Evolutionary conservation across 2,329 filamentous ascomycete species (phyloP).

Genomic region (Neopestalotiopsis clavispora): DNA sequence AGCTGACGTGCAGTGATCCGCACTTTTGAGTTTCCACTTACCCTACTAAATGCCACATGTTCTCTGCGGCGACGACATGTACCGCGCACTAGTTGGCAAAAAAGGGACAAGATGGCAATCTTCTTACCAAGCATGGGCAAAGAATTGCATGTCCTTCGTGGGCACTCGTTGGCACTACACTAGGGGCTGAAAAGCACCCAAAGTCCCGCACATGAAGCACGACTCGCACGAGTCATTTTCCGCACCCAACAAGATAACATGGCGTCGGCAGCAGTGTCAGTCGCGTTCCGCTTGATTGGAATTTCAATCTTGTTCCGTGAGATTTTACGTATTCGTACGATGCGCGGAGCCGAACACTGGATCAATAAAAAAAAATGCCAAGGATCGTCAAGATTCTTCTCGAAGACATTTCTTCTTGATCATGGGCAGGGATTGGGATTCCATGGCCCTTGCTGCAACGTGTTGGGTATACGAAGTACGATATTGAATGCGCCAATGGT

Average conservation of each 20-base stretch:
- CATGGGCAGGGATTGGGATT: too few species aligned
- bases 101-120: neutral
- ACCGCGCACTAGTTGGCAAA: neutral
- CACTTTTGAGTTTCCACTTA: neutral
- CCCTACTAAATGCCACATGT: neutral
- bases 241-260: neutral
- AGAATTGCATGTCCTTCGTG: neutral
- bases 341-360: neutral
- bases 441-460: too few species aligned
- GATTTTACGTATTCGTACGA: neutral
- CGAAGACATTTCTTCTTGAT: too few species aligned
- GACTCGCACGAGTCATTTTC: conserved; percentile 1
- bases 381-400: too few species aligned
- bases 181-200: neutral
- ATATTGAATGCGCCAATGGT: too few species aligned
- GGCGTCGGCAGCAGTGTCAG: neutral
- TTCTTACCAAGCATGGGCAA: neutral
- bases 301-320: neutral
- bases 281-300: neutral
- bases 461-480: too few species aligned
- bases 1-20: neutral
- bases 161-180: neutral
- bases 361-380: too few species aligned
- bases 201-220: conserved; percentile 1
- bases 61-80: neutral